Evolutionary conservation across 192 early-diverging fungal species (phyloP).

Genomic region (Anaeromyces robustus): DNA sequence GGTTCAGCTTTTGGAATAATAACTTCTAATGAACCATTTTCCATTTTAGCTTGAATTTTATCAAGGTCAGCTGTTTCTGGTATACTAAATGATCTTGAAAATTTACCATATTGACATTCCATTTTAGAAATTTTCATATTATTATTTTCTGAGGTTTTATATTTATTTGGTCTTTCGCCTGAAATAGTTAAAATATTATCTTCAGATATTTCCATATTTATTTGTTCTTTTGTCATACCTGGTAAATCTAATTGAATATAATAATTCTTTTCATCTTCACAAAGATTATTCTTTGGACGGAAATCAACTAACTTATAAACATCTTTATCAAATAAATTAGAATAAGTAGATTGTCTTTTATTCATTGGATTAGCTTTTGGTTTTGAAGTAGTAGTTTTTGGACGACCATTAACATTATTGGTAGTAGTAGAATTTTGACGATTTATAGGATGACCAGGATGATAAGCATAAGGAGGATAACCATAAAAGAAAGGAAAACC

Average conservation of each 20-base stretch:
- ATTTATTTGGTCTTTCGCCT: neutral
- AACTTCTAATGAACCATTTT: neutral
- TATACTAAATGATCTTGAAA: neutral
- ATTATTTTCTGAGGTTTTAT: neutral
- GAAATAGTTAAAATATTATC: too few species aligned
- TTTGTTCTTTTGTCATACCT: too few species aligned
- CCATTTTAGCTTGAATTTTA: too few species aligned
- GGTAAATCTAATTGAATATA: too few species aligned
- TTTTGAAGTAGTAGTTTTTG: neutral
- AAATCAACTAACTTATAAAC: neutral
- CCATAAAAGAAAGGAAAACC: neutral
- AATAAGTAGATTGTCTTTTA: too few species aligned
- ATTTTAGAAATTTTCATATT: neutral
- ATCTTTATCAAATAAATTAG: neutral
- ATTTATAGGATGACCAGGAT: neutral
- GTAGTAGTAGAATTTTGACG: too few species aligned
- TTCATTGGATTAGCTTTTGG: neutral
- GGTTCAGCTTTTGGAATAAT: neutral
- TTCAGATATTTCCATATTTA: too few species aligned
- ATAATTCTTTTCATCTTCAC: too few species aligned
- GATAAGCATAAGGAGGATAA: neutral
- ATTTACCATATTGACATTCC: neutral
- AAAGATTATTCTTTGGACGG: neutral
- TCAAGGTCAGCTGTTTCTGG: neutral
- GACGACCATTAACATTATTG: too few species aligned